Evolutionary conservation across 345 rosid genomes (phyloP).

Genomic region (Aurinia saxatilis): DNA sequence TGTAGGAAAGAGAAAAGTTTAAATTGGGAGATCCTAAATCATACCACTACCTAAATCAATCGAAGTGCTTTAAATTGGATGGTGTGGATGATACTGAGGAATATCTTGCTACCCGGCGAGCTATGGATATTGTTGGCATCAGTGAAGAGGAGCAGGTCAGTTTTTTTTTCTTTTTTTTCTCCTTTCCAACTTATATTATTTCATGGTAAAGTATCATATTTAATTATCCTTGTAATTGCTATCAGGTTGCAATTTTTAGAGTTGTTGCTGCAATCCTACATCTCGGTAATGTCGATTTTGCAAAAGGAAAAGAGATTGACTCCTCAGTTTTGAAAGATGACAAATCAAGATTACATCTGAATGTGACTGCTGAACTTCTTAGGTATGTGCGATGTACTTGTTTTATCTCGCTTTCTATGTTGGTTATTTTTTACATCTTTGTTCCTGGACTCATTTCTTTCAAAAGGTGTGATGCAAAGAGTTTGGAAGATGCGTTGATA

Average conservation of each 20-base stretch:
- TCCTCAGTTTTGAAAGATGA: conserved; percentile 92
- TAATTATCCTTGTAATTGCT: conserved; percentile 21
- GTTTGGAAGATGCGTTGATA: conserved; percentile 90
- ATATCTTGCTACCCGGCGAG: conserved; percentile 95
- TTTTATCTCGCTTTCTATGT: conserved; percentile 9
- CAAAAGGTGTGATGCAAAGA: conserved; percentile 75
- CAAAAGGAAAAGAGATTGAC: conserved; percentile 82
- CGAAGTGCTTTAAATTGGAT: conserved; percentile 69
- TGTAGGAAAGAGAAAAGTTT: conserved; percentile 73
- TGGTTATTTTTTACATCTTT: conserved; percentile 3
- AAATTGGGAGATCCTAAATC: conserved; percentile 67
- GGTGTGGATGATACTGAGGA: conserved; percentile 87
- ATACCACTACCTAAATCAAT: conserved; percentile 88
- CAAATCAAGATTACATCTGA: conserved; percentile 82
- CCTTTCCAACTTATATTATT: conserved; percentile 9
- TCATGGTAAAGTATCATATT: conserved; percentile 12
- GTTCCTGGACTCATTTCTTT: conserved; percentile 20
- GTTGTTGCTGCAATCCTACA: conserved; percentile 96
- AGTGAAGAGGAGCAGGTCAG: conserved; percentile 95
- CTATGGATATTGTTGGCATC: conserved; percentile 98
- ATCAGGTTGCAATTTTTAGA: conserved; percentile 88
- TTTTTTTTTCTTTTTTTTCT: conserved; percentile 17
- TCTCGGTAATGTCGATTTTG: conserved; percentile 90
- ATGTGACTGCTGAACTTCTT: conserved; percentile 79
- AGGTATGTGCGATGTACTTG: conserved; percentile 38